These are phyloP conservation scores for Pseudevernia furfuracea DNA, from an alignment of 495 filamentous ascomycete genomes.

Conservation along the genomic window DNA sequence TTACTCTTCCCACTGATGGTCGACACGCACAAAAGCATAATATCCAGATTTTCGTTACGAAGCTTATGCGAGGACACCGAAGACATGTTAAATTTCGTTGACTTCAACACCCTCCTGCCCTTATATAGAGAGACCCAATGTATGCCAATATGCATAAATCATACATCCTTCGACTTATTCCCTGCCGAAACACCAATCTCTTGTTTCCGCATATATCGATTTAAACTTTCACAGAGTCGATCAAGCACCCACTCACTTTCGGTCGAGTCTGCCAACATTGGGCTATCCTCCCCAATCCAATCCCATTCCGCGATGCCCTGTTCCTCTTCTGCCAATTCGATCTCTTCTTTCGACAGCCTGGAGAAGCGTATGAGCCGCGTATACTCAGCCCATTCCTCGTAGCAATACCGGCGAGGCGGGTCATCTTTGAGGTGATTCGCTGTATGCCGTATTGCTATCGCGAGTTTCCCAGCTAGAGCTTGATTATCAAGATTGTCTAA, in stretches of 20 bases:
- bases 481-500: slow-evolving; percentile 31
- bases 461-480: slow-evolving; percentile 45
- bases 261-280: slow-evolving; percentile 47
- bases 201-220: slow-evolving; percentile 42
- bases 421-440: slow-evolving; percentile 40
- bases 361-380: slow-evolving; percentile 55
- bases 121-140: neutral
- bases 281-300: slow-evolving; percentile 58
- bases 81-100: neutral
- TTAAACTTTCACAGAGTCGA: slow-evolving; percentile 51
- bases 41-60: neutral
- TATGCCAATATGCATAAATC: neutral
- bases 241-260: slow-evolving; percentile 57
- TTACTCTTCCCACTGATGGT: neutral
- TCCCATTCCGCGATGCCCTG: slow-evolving; percentile 56
- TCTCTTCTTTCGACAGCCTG: slow-evolving; percentile 30
- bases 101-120: neutral
- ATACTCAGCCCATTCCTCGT: slow-evolving; percentile 59
- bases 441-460: slow-evolving; percentile 45
- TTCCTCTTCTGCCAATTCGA: slow-evolving; percentile 44
- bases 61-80: neutral
- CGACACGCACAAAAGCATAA: neutral
- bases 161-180: neutral
- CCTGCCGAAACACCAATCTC: neutral
- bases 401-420: slow-evolving; percentile 43